Base-by-base conservation (phyloP, 345 rosid species). In the Limnanthes douglasii region DNA sequence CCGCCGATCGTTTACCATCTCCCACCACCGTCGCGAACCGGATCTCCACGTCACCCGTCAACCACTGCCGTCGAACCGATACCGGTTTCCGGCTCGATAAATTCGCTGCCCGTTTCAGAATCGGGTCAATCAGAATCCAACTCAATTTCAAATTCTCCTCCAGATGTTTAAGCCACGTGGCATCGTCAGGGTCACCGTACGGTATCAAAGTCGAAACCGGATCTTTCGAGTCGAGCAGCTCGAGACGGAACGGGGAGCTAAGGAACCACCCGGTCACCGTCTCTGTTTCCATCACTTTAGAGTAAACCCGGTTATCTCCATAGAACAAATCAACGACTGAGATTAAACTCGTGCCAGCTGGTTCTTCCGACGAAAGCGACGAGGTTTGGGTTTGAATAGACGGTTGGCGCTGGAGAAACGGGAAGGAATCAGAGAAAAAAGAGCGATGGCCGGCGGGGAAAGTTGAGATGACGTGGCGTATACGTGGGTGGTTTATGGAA, bases 321-420 rank as follows among this genome's bases (percentile, higher is more conserved):
- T 80, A 76, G 40, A 28, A 60, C 19, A 80, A 29, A 63, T 85
- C 93, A 0, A 85, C 90, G 26, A 82, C 81, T 1, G 86, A 80
- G 37, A 80, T 62, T 11, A 80, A 44, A 18, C 40, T 64, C 5
- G 39, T 8, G n/a, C n/a, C n/a, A n/a, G n/a, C n/a, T n/a, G n/a
- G n/a, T n/a, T n/a, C n/a, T n/a, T n/a, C n/a, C n/a, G n/a, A n/a
- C n/a, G n/a, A n/a, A n/a, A n/a, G n/a, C n/a, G n/a, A n/a, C n/a
- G n/a, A n/a, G n/a, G n/a, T n/a, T n/a, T n/a, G n/a, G 0, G 71
- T 11, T 18, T 19, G 6, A 24, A 38, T 9, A 14, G 50, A 23
- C 18, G 49, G 15, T 3, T 27, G 42, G 29, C 22, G 37, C 15
- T 39, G 26, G 22, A 80, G 56, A 31, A 61, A 21, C 2, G 88